Evolutionary conservation across 2,329 filamentous ascomycete species (phyloP).

Genomic region (Ceratocystis smalleyi): DNA sequence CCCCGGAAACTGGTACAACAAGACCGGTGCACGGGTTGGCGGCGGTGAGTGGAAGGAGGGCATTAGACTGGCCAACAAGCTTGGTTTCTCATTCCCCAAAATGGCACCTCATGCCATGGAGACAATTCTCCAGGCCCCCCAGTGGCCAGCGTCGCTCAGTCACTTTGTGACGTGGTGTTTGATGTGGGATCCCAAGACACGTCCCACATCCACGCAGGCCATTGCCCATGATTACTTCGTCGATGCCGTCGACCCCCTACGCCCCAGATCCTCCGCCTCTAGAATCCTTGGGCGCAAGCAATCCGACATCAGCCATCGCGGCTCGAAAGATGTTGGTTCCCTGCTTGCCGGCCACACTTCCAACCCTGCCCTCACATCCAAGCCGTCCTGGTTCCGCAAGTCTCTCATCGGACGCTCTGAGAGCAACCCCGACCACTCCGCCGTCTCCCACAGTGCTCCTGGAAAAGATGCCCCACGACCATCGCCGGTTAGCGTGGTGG

Average conservation of each 20-base stretch:
- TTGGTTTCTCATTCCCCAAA: constrained; percentile 97
- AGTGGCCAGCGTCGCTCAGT: constrained; percentile 78
- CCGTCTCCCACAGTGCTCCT: constrained; percentile 10
- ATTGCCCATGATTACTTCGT: constrained; percentile 86
- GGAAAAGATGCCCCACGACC: constrained; percentile 35
- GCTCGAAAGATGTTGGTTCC: constrained; percentile 40
- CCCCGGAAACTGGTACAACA: constrained; percentile 95
- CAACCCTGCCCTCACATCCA: constrained; percentile 38
- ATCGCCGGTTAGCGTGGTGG: constrained; percentile 25
- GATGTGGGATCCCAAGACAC: constrained; percentile 92
- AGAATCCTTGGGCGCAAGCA: constrained; percentile 77
- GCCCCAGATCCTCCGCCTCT: constrained; percentile 80
- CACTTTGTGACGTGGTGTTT: constrained; percentile 97
- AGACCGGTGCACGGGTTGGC: constrained; percentile 69
- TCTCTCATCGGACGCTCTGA: constrained; percentile 75
- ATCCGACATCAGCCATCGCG: constrained; percentile 59
- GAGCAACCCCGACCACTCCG: constrained; percentile 23
- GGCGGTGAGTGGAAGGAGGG: constrained; percentile 97
- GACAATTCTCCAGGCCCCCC: constrained; percentile 73
- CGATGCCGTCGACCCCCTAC: constrained; percentile 79
- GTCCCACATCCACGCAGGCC: constrained; percentile 88
- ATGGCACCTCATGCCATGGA: constrained; percentile 98
- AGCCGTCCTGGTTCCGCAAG: constrained; percentile 93
- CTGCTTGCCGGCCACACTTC: constrained; percentile 21
- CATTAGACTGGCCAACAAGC: constrained; percentile 77